Conservation (phyloP, 1,284 basidiomycete species). For the Amylostereum areolatum region DNA sequence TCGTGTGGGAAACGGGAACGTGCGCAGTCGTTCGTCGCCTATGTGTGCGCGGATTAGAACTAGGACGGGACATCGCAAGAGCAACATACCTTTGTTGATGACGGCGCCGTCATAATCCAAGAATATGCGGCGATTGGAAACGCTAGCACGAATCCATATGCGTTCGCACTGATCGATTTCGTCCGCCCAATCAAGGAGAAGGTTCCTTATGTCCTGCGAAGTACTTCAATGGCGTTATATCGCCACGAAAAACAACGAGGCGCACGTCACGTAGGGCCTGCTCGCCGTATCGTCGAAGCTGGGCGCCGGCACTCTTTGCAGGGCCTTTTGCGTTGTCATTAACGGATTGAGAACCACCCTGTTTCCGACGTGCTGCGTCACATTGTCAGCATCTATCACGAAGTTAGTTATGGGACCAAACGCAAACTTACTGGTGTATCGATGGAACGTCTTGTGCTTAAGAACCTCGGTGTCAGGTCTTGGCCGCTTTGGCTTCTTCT, state of each 20-base stretch:
- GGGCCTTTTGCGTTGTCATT: constrained; percentile 93
- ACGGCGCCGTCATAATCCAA: constrained; percentile 76
- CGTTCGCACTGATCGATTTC: constrained; percentile 78
- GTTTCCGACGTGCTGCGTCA: constrained; percentile 84
- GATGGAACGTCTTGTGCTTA: constrained; percentile 94
- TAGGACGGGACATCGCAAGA: not conserved
- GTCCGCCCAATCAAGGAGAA: constrained; percentile 80
- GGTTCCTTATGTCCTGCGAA: constrained; percentile 76
- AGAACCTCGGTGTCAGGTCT: constrained; percentile 75
- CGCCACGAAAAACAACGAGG: constrained; percentile 1
- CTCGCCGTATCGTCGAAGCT: constrained; percentile 93
- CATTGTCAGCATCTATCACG: not conserved
- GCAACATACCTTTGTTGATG: constrained; percentile 42
- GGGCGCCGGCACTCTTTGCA: constrained; percentile 93
- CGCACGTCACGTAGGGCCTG: constrained; percentile 84
- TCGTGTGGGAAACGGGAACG: constrained; percentile 91
- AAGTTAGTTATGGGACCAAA: not conserved
- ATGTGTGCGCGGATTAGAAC: not conserved
- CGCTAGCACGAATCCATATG: constrained; percentile 86
- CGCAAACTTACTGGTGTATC: constrained; percentile 82
- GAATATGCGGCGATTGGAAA: constrained; percentile 82
- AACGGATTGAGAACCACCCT: constrained; percentile 90
- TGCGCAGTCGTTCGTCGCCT: constrained; percentile 75
- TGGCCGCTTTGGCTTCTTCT: constrained; percentile 53
- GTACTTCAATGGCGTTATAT: not conserved